Evolutionary conservation across 2,329 filamentous ascomycete species (phyloP).

Genomic region (Diaporthe citrichinensis): DNA sequence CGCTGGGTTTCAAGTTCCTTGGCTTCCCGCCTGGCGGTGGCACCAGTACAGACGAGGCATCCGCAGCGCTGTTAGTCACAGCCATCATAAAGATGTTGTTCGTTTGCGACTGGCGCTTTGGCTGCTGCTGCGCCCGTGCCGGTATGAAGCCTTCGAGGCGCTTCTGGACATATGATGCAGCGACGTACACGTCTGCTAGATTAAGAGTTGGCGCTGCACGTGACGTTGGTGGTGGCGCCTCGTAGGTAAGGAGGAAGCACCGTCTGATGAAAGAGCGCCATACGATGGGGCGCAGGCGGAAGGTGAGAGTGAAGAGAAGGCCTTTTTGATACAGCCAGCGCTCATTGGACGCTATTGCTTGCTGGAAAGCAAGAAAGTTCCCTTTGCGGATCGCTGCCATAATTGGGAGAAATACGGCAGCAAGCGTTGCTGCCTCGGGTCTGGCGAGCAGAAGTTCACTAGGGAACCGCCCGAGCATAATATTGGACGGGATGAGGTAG

Average conservation of each 20-base stretch:
- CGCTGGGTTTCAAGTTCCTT: constrained; percentile 66
- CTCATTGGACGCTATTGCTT: constrained; percentile 74
- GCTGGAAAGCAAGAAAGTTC: constrained; percentile 80
- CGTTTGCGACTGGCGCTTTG: constrained; percentile 55
- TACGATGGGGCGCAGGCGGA: constrained; percentile 83
- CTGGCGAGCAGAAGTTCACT: constrained; percentile 74
- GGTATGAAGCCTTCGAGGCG: constrained; percentile 71
- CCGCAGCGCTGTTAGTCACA: constrained; percentile 61
- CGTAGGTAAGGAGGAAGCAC: constrained; percentile 83
- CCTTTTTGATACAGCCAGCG: constrained; percentile 83
- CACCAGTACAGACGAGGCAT: constrained; percentile 56
- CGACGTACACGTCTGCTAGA: constrained; percentile 75
- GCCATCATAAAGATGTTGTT: constrained; percentile 67
- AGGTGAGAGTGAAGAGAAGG: constrained; percentile 81
- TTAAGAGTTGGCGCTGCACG: constrained; percentile 82
- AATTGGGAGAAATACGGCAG: constrained; percentile 81
- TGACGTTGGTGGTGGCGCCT: constrained; percentile 69
- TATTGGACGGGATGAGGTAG: constrained; percentile 85
- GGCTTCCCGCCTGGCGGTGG: constrained; percentile 64
- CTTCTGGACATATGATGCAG: constrained; percentile 76
- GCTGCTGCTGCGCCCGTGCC: constrained; percentile 49
- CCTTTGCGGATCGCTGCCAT: constrained; percentile 80
- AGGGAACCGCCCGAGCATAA: constrained; percentile 88
- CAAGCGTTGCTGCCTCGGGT: constrained; percentile 75
- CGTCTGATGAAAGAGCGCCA: constrained; percentile 87